phyloP scores from a whole-genome alignment of 345 rosid genomes.

The Eucalyptus paniculata region DNA sequence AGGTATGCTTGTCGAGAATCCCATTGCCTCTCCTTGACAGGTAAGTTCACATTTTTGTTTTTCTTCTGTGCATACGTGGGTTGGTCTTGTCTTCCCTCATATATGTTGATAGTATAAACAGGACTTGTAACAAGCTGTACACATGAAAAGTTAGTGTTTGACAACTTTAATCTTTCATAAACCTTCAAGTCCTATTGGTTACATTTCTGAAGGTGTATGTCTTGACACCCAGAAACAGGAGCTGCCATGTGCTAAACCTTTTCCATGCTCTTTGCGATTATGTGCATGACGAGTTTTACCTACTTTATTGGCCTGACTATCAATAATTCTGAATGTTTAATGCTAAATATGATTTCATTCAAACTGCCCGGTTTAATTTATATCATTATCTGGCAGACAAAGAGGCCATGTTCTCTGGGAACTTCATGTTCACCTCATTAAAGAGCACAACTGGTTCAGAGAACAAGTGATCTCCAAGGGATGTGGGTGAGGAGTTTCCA shows the following conservation, averaged over 20 bases:
- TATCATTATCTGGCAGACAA: slow-evolving; percentile 39
- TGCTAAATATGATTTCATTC: background rate
- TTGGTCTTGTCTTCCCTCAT: background rate
- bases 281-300: background rate
- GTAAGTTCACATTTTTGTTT: slow-evolving; percentile 10
- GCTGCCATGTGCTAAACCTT: background rate
- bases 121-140: background rate
- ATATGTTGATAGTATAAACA: background rate
- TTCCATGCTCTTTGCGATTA: background rate
- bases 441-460: slow-evolving; percentile 9
- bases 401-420: slow-evolving; percentile 81
- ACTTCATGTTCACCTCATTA: slow-evolving; percentile 69
- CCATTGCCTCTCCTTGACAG: slow-evolving; percentile 71
- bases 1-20: slow-evolving; percentile 83
- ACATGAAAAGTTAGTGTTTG: background rate
- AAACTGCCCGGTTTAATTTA: background rate
- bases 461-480: background rate
- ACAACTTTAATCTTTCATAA: background rate
- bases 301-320: background rate
- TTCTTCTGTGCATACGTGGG: background rate
- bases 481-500: background rate
- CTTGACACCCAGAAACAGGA: background rate
- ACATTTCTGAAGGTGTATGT: background rate
- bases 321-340: background rate
- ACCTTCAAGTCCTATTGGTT: background rate